Evolutionary conservation across 352 stramenopile genomes (phyloP).

Genomic region (Pythium guiyangense): DNA sequence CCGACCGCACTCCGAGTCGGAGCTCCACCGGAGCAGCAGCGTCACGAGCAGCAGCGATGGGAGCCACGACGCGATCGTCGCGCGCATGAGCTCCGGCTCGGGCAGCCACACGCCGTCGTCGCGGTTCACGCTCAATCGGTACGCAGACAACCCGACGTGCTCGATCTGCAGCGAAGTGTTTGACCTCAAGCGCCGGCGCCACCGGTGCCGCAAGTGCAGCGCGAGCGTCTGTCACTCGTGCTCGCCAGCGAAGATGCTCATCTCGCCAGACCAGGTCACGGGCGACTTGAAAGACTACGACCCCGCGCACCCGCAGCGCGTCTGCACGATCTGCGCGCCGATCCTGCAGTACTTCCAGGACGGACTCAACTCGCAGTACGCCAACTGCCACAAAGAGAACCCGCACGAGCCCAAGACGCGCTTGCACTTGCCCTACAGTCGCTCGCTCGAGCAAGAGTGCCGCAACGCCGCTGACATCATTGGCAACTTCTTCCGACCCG

Average conservation of each 20-base stretch:
- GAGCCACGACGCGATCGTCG: neutral
- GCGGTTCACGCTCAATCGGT: constrained; percentile 29
- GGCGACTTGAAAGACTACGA: constrained; percentile 61
- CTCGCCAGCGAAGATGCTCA: constrained; percentile 68
- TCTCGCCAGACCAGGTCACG: constrained; percentile 62
- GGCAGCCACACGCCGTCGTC: constrained; percentile 19
- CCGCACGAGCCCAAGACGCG: constrained; percentile 66
- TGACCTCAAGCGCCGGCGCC: constrained; percentile 67
- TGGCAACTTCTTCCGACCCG: constrained; percentile 73
- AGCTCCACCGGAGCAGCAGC: constrained; percentile 29
- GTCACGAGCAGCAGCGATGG: constrained; percentile 30
- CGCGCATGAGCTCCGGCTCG: constrained; percentile 14
- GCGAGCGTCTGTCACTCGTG: constrained; percentile 64
- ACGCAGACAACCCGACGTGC: constrained; percentile 56
- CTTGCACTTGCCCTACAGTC: constrained; percentile 68
- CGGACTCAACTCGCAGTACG: constrained; percentile 61
- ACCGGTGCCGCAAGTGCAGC: constrained; percentile 74
- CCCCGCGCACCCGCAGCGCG: constrained; percentile 62
- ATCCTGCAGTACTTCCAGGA: constrained; percentile 74
- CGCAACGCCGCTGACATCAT: constrained; percentile 73
- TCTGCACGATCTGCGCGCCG: constrained; percentile 79
- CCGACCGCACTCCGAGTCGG: constrained; percentile 35
- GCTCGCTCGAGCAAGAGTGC: constrained; percentile 74
- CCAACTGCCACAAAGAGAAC: constrained; percentile 83
- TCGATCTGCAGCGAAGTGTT: constrained; percentile 78